Conservation (phyloP, 768 basidiomycete genomes). For the Tubosaeta brunneosetosa region DNA sequence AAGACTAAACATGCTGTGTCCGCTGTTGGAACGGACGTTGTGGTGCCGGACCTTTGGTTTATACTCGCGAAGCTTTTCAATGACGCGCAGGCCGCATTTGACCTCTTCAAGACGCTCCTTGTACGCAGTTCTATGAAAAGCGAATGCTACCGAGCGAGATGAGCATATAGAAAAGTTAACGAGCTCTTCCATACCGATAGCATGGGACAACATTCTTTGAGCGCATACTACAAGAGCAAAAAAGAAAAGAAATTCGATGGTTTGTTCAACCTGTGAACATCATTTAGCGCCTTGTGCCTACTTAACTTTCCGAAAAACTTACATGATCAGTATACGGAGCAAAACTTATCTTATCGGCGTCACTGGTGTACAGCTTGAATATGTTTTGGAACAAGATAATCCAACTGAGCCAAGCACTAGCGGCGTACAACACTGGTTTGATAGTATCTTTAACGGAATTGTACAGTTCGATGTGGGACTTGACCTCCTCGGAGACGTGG, state of each 20-base stretch:
- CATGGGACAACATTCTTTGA: slow-evolving; percentile 67
- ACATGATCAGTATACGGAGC: slow-evolving; percentile 62
- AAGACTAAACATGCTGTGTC: slow-evolving; percentile 40
- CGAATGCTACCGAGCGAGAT: slow-evolving; percentile 44
- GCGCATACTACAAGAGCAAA: slow-evolving; percentile 56
- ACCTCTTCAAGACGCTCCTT: slow-evolving; percentile 65
- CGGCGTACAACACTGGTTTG: slow-evolving; percentile 72
- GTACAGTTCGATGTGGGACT: slow-evolving; percentile 64
- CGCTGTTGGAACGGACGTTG: slow-evolving; percentile 30
- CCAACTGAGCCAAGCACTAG: slow-evolving; percentile 70
- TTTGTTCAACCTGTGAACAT: slow-evolving; percentile 48
- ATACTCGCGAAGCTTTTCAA: slow-evolving; percentile 66
- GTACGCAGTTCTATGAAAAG: slow-evolving; percentile 75
- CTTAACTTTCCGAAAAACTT: slow-evolving; percentile 11
- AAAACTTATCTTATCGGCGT: slow-evolving; percentile 38
- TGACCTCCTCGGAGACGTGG: slow-evolving; percentile 66
- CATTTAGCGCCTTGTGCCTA: not conserved
- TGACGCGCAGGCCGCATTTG: slow-evolving; percentile 46
- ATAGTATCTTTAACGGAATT: slow-evolving; percentile 62
- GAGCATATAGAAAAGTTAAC: not conserved
- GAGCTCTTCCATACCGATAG: slow-evolving; percentile 38
- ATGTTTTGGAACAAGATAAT: slow-evolving; percentile 67
- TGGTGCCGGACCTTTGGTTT: slow-evolving; percentile 42
- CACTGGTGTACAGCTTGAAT: slow-evolving; percentile 48
- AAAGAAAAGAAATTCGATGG: slow-evolving; percentile 73